Percentiles rank a stretch among this genome's conserved stretches.
Conservation (phyloP, 2,329 filamentous ascomycete species). For the Colletotrichum limetticola region DNA sequence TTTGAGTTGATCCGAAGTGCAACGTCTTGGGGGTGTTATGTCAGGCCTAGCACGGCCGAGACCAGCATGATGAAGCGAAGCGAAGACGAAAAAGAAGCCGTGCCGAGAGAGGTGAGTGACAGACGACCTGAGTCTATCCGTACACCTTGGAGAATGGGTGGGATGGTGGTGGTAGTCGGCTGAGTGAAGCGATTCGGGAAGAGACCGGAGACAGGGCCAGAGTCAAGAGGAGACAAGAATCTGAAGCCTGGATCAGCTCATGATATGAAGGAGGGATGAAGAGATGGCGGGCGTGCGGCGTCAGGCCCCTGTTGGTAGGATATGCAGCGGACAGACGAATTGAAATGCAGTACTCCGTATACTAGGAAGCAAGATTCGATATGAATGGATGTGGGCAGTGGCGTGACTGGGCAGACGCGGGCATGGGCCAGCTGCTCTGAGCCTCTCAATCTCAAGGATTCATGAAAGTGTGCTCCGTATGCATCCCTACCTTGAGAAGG, state of each 20-base stretch:
- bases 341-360: background rate
- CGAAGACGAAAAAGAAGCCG: background rate
- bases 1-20: background rate
- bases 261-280: constrained; percentile 9
- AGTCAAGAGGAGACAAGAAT: background rate
- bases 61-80: background rate
- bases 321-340: constrained; percentile 2
- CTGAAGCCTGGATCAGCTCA: background rate
- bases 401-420: background rate
- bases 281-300: background rate
- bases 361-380: constrained; percentile 7
- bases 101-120: background rate
- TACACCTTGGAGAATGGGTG: background rate
- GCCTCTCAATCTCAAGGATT: background rate
- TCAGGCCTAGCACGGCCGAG: background rate
- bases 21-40: background rate
- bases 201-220: background rate
- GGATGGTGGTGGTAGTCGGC: background rate
- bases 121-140: background rate
- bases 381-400: background rate
- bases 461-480: too few species aligned
- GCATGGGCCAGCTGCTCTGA: background rate
- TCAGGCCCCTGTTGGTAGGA: background rate
- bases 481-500: too few species aligned
- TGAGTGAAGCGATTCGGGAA: constrained; percentile 6